Percentiles rank a stretch among this genome's conserved stretches.
Conservation (phyloP, 78 protist genomes). For the Dictyostelium intermedium region DNA sequence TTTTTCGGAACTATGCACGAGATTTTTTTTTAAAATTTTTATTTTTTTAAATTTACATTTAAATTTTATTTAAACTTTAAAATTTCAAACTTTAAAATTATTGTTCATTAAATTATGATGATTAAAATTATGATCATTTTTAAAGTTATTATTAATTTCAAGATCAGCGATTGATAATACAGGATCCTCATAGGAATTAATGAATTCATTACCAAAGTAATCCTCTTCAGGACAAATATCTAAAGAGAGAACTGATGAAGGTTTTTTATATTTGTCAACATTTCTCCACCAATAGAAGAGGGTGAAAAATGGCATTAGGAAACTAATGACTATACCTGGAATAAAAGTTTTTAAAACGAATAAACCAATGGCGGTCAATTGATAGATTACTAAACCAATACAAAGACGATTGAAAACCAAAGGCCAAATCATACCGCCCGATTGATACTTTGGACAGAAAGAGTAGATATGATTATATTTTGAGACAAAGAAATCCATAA, state of each 20-base stretch:
- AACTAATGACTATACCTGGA: slow-evolving; percentile 61
- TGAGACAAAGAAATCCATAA: slow-evolving; percentile 66
- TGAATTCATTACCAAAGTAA: slow-evolving; percentile 46
- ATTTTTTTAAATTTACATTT: too few species aligned
- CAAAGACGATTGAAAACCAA: slow-evolving; percentile 73
- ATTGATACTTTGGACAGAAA: slow-evolving; percentile 71
- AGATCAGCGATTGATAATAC: slow-evolving; percentile 25
- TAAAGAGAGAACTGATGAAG: slow-evolving; percentile 10
- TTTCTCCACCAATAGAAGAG: slow-evolving; percentile 67
- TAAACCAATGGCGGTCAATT: slow-evolving; percentile 49
- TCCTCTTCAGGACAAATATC: slow-evolving; percentile 65
- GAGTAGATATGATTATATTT: slow-evolving; percentile 70
- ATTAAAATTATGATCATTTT: not conserved
- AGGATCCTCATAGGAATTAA: slow-evolving; percentile 29
- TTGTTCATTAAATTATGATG: not conserved
- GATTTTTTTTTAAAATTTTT: too few species aligned
- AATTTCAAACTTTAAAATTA: not conserved
- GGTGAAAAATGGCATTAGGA: slow-evolving; percentile 56
- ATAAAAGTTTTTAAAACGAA: slow-evolving; percentile 57
- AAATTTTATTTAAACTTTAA: too few species aligned
- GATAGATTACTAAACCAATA: slow-evolving; percentile 68
- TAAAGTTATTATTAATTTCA: not conserved
- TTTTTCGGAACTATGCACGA: too few species aligned
- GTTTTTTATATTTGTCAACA: not conserved
- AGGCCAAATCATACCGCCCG: slow-evolving; percentile 65